A percentile compares a stretch with the other conserved stretches of the same genome.
phyloP scores from a whole-genome alignment of 805 yeast genomes.

The Ogataea allantospora region DNA sequence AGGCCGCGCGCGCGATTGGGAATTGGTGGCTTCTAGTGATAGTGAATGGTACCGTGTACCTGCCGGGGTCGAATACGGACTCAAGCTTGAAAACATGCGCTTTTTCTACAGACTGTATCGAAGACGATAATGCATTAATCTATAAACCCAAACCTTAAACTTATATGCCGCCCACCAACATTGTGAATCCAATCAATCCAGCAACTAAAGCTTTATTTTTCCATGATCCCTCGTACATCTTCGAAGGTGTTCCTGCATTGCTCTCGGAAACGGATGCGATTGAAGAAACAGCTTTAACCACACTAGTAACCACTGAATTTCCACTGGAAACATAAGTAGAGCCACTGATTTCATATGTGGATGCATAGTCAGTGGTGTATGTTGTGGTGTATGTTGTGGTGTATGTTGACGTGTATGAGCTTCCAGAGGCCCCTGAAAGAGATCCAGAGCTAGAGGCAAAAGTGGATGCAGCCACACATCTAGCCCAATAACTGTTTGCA shows the following conservation, averaged over 20 bases:
- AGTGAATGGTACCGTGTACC: slow-evolving; percentile 76
- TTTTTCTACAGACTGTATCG: slow-evolving; percentile 75
- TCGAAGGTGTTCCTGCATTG: slow-evolving; percentile 17
- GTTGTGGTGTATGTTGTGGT: slow-evolving; percentile 16
- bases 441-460: slow-evolving; percentile 8
- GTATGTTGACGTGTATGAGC: slow-evolving; percentile 11
- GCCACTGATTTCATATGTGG: slow-evolving; percentile 14
- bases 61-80: slow-evolving; percentile 51
- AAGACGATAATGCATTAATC: slow-evolving; percentile 5
- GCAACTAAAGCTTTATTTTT: slow-evolving; percentile 22
- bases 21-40: slow-evolving; percentile 60
- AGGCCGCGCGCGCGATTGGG: slow-evolving; percentile 58
- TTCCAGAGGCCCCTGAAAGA: slow-evolving; percentile 3
- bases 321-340: slow-evolving; percentile 14
- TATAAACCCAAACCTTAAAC: too few relatives aligned
- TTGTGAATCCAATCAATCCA: slow-evolving; percentile 22
- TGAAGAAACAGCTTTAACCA: slow-evolving; percentile 21
- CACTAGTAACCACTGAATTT: slow-evolving; percentile 16
- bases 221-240: slow-evolving; percentile 18
- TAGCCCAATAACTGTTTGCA: slow-evolving; percentile 31
- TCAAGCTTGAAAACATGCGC: slow-evolving; percentile 84
- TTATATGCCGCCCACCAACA: slow-evolving; percentile 22
- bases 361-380: slow-evolving; percentile 11
- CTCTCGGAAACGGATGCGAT: slow-evolving; percentile 19
- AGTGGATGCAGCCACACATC: slow-evolving; percentile 29